Evolutionary conservation across 2,329 filamentous ascomycete genomes (phyloP).

Genomic region (Ophiocordyceps camponoti-saundersi): DNA sequence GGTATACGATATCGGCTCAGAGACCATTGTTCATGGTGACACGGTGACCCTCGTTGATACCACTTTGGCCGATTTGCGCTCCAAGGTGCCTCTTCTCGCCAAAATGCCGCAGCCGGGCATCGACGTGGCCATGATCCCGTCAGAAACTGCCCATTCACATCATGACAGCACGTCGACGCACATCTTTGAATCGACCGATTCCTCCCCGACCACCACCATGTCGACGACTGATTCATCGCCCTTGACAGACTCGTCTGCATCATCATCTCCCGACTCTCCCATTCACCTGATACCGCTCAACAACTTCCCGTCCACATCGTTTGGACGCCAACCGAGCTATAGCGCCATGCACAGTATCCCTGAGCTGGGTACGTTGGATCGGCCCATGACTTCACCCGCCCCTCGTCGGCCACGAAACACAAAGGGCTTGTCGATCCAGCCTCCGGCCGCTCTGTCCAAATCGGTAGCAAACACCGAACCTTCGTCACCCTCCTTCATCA

Average conservation of each 20-base stretch:
- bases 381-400: slow-evolving; percentile 51
- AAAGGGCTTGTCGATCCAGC: slow-evolving; percentile 69
- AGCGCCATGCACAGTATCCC: slow-evolving; percentile 21
- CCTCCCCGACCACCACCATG: slow-evolving; percentile 84
- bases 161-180: slow-evolving; percentile 65
- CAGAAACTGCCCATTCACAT: slow-evolving; percentile 46
- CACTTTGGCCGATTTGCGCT: slow-evolving; percentile 31
- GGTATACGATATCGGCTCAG: slow-evolving; percentile 49
- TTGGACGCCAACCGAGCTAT: slow-evolving; percentile 25
- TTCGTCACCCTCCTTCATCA: slow-evolving; percentile 61
- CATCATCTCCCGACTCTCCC: slow-evolving; percentile 82
- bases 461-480: slow-evolving; percentile 42
- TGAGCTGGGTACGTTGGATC: slow-evolving; percentile 23
- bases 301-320: slow-evolving; percentile 46
- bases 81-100: slow-evolving; percentile 19
- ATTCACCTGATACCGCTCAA: slow-evolving; percentile 55
- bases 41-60: slow-evolving; percentile 36
- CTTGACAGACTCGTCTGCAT: slow-evolving; percentile 77
- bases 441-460: slow-evolving; percentile 30
- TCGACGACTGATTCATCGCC: slow-evolving; percentile 87
- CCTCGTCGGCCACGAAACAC: slow-evolving; percentile 64
- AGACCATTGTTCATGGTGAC: slow-evolving; percentile 33
- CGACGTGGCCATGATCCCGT: slow-evolving; percentile 21
- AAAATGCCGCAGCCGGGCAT: slow-evolving; percentile 19
- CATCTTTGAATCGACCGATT: slow-evolving; percentile 72